phyloP scores from a whole-genome alignment of 208 protist genomes.

The Balamuthia mandrillaris region DNA sequence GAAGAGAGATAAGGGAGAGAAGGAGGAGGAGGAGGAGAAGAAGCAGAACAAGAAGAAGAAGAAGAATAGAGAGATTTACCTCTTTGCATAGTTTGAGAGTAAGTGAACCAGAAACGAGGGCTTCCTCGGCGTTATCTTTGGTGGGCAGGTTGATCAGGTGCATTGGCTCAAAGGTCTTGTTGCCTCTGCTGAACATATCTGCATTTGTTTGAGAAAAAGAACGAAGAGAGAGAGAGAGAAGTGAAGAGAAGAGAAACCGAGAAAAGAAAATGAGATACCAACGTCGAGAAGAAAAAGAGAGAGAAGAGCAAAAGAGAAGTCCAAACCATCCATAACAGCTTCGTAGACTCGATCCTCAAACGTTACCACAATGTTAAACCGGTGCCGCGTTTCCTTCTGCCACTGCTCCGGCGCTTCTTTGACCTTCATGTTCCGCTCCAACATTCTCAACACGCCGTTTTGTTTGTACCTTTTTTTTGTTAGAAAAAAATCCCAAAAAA shows the following conservation, averaged over 20 bases:
- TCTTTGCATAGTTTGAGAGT: slow-evolving; percentile 19
- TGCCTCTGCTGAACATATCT: slow-evolving; percentile 5
- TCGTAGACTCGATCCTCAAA: slow-evolving; percentile 65
- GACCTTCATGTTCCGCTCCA: slow-evolving; percentile 58
- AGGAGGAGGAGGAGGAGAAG: neutral
- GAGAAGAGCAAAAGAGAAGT: neutral
- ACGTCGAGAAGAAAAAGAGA: neutral
- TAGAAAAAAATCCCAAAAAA: neutral
- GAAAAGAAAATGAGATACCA: neutral
- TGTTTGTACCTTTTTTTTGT: slow-evolving; percentile 55
- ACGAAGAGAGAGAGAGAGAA: too few species aligned
- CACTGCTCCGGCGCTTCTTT: slow-evolving; percentile 59
- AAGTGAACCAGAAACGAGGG: neutral
- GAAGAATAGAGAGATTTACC: neutral
- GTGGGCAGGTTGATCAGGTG: slow-evolving; percentile 46
- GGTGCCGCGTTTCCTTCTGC: slow-evolving; percentile 24
- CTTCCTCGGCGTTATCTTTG: slow-evolving; percentile 45
- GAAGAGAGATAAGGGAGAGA: neutral
- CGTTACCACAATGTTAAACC: slow-evolving; percentile 59
- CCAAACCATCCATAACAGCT: slow-evolving; percentile 34
- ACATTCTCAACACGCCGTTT: slow-evolving; percentile 60
- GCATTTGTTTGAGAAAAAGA: neutral
- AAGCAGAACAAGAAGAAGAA: neutral
- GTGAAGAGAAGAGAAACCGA: neutral
- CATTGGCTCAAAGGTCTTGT: neutral